These are phyloP conservation scores for Dipteronia sinensis DNA, from an alignment of 345 rosid species.

Conservation along the genomic window DNA sequence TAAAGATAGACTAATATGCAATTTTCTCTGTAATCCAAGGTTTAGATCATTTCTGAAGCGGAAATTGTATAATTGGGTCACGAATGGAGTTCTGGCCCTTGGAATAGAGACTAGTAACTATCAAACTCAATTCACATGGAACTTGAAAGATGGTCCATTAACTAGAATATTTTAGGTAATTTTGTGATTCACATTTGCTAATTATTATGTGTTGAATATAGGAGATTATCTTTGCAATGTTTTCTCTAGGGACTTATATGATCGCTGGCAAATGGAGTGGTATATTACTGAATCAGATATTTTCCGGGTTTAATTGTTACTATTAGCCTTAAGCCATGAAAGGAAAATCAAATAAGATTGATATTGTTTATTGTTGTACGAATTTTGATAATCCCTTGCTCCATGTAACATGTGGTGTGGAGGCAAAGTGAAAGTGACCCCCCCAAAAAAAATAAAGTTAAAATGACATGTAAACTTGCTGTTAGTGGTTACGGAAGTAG, in stretches of 20 bases:
- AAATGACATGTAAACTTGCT: too few species aligned
- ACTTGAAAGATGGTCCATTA: background rate
- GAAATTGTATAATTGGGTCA: background rate
- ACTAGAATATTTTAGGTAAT: background rate
- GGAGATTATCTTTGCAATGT: too few species aligned
- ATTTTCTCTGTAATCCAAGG: too few species aligned
- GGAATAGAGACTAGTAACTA: too few species aligned
- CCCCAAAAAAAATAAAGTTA: background rate
- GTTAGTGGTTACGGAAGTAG: background rate
- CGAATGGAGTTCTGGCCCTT: too few species aligned
- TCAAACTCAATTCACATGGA: too few species aligned
- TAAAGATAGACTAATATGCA: too few species aligned
- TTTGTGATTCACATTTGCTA: background rate
- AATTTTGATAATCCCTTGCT: background rate
- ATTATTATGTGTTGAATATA: background rate
- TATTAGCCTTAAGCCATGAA: background rate
- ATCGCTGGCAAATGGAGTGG: background rate
- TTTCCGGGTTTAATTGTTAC: background rate
- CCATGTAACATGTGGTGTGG: background rate
- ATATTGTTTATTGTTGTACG: too few species aligned
- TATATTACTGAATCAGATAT: background rate
- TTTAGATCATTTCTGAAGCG: background rate
- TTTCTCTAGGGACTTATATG: background rate
- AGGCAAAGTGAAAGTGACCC: background rate
- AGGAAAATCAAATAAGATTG: background rate